Conservation (phyloP, 2,329 filamentous ascomycete genomes). For the Fusarium succisae region DNA sequence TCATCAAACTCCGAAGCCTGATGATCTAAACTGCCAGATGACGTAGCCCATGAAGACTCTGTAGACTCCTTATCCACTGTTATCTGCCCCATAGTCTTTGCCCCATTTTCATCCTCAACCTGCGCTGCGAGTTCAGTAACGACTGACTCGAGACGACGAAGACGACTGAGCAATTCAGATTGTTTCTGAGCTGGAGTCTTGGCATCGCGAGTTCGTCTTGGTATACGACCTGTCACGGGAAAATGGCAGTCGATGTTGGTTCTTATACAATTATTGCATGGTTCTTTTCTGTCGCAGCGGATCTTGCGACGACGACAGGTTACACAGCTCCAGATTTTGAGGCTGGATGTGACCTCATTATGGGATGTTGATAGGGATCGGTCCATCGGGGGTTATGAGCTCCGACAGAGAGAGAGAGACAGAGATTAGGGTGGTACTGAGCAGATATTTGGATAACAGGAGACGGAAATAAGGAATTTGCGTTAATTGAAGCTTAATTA, state of each 20-base stretch:
- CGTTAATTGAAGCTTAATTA: background rate
- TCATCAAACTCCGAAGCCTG: conserved; percentile 38
- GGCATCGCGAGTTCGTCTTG: conserved; percentile 37
- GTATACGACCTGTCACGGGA: conserved; percentile 45
- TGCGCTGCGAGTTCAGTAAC: conserved; percentile 46
- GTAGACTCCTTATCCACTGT: conserved; percentile 15
- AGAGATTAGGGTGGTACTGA: background rate
- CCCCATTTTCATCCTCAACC: conserved; percentile 41
- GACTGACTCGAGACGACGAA: conserved; percentile 44
- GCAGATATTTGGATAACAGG: background rate
- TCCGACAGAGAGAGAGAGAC: background rate
- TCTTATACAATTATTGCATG: conserved; percentile 43
- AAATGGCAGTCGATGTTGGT: conserved; percentile 44
- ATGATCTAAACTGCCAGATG: background rate
- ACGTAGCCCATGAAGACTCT: conserved; percentile 4
- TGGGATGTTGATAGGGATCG: conserved; percentile 15
- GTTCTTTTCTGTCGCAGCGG: conserved; percentile 44
- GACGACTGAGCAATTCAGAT: conserved; percentile 43
- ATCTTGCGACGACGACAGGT: conserved; percentile 46
- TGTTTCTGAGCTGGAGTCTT: conserved; percentile 43
- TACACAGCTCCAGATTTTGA: conserved; percentile 47
- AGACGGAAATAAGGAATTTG: background rate
- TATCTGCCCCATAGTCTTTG: conserved; percentile 5
- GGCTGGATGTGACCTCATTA: conserved; percentile 4
- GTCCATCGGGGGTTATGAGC: conserved; percentile 30